Percentiles rank a stretch among this genome's conserved stretches.
These are phyloP conservation scores for Clitoria ternatea DNA, from an alignment of 306 rosid species.

Conservation along the genomic window DNA sequence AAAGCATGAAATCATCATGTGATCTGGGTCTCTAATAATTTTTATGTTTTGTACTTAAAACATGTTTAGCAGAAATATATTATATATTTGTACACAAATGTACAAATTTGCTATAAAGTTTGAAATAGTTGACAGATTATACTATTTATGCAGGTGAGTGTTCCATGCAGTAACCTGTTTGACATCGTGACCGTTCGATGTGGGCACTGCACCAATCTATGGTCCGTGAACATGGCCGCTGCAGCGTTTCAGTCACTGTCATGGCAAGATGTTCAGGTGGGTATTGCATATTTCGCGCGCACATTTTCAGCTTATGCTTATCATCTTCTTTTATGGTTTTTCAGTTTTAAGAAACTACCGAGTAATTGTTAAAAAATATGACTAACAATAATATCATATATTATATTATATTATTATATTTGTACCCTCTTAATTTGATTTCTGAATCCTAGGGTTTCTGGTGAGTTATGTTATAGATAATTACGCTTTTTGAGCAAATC, in stretches of 20 bases:
- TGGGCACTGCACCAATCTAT: constrained; percentile 94
- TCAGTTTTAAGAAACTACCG: background rate
- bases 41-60: background rate
- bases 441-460: background rate
- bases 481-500: background rate
- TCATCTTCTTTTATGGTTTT: background rate
- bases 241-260: constrained; percentile 87
- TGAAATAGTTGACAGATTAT: background rate
- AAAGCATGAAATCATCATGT: background rate
- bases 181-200: constrained; percentile 98
- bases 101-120: background rate
- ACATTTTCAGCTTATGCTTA: background rate
- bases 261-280: constrained; percentile 55
- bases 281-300: background rate
- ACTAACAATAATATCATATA: too few species aligned
- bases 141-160: constrained; percentile 70
- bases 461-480: background rate
- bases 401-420: too few species aligned
- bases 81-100: too few species aligned
- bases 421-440: background rate
- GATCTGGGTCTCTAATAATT: background rate
- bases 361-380: background rate
- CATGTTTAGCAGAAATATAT: background rate
- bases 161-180: constrained; percentile 87
- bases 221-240: constrained; percentile 99